Conservation (phyloP, 2,329 filamentous ascomycete species). For the Neofusicoccum laricinum region DNA sequence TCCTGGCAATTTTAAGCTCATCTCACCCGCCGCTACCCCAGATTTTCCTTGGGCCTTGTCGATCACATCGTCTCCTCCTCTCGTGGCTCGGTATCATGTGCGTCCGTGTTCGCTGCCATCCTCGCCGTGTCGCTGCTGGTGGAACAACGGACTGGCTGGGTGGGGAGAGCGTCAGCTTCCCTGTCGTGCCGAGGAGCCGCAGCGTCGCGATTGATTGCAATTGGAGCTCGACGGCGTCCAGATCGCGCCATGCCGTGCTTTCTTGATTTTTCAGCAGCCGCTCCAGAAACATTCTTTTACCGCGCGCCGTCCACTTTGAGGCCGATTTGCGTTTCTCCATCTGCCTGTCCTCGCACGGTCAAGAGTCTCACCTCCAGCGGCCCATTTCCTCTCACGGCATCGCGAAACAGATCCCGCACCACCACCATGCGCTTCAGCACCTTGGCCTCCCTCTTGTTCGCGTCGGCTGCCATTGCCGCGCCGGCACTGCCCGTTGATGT, state of each 20-base stretch:
- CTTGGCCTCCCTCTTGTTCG: neutral
- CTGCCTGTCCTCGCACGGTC: neutral
- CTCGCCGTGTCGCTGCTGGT: neutral
- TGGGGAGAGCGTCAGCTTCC: neutral
- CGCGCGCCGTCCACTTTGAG: neutral
- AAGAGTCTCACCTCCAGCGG: neutral
- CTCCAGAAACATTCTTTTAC: neutral
- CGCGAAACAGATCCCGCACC: neutral
- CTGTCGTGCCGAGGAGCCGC: neutral
- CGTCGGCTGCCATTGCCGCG: neutral
- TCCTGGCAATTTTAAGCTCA: neutral
- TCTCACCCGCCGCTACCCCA: slow-evolving; percentile 3
- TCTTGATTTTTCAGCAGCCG: neutral
- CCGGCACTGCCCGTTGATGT: neutral
- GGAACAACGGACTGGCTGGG: neutral
- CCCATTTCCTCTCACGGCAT: neutral
- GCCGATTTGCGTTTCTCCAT: neutral
- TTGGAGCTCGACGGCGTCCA: neutral
- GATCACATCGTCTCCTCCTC: neutral
- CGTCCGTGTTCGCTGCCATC: neutral
- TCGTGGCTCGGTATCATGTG: slow-evolving; percentile 3
- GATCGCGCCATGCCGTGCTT: neutral
- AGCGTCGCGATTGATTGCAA: neutral
- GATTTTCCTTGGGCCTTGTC: neutral
- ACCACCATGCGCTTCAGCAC: neutral